Base-by-base conservation (phyloP, 495 filamentous ascomycete species). In the Talaromyces trachyspermus region DNA sequence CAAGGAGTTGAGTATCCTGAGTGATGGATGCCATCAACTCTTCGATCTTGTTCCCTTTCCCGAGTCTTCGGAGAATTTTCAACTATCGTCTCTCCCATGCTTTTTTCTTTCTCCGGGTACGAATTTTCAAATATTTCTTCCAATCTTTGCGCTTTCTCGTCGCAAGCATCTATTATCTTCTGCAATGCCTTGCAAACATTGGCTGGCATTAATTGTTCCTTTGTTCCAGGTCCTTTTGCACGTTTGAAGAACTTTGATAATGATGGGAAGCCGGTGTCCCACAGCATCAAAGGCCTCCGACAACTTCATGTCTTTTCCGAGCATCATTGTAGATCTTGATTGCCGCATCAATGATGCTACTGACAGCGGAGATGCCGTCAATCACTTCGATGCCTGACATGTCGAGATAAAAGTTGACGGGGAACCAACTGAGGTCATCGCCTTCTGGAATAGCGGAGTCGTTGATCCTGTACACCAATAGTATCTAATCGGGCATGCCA, bases 1-100 rank as follows among this genome's bases (percentile, higher is more conserved):
- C 39, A 36, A 55, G 22, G 15, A 49, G 37, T 38, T 55, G 49
- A 11, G 49, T 49, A 22, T 52, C 40, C 43, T 55, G 20, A 17
- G 49, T 49, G 5, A 55, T 35, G 4, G 11, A n/a, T 3, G 8
- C 1, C 45, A 55, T 52, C 14, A 55, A 45, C 12, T 55, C 49
- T 36, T 55, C 53, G 26, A 52, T 49, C 17, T 52, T 55, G 18
- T 49, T 54, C 19, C 43, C 48, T 33, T 50, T 50, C 9, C 52
- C 52, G 26, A 50, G 43, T 33, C 52, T 44, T 1, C 43, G 36
- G 8, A 47, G n/a, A 38, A 50, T 20, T 47, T 47, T 14, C n/a
- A 24, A 32, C 24, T 54, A 54, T 47, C 48, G 42, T 32, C 43
- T 18, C 20, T n/a, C n/a, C n/a, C n/a, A n/a, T 46, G 15, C 19